Evolutionary conservation across 2,329 filamentous ascomycete genomes (phyloP), one percentile per base, ranked within the genome.

Genomic region (Nothophoma quercina): DNA sequence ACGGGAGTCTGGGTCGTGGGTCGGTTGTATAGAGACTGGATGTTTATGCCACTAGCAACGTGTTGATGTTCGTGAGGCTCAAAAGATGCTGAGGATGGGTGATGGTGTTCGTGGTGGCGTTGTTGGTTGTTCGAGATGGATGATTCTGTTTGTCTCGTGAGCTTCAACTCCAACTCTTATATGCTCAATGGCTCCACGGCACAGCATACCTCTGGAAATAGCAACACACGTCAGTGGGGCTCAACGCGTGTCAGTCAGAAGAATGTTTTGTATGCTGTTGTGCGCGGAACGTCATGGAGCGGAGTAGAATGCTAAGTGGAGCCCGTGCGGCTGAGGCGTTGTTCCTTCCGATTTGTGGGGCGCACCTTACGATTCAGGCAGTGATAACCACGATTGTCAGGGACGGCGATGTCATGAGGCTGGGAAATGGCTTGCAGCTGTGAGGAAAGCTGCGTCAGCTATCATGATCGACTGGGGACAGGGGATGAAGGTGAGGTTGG

Each of bases 271-370:
- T 32, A 22, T 33, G 33, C 25, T 26, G 32, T 43, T 42, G 42
- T 43, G 22, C 32, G 23, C 44, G 51, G 44, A 35, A 49, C 35
- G 49, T 49, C 49, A 58, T 58, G 40, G 51, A 55, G 45, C 41
- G 47, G 47, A 49, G 43, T 19, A 40, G 36, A 41, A 30, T 18
- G n/a, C 26, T 12, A 30, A 34, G 42, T 28, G 40, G 42, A 49
- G 58, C 35, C 54, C 41, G 47, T 49, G 56, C 56, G 41, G 50
- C 47, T 57, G 56, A 40, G 52, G 53, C 55, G 39, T 32, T 42
- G 43, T 38, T 47, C 43, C 43, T 48, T 16, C 50, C 43, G 26
- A 25, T 19, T n/a, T 55, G 56, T 51, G 58, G 58, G 53, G 50
- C 54, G 28, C n/a, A 18, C 6, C 5, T 29, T 19, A 39, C 43